phyloP scores from a whole-genome alignment of 768 basidiomycete species.

The Tylopilus felleus region DNA sequence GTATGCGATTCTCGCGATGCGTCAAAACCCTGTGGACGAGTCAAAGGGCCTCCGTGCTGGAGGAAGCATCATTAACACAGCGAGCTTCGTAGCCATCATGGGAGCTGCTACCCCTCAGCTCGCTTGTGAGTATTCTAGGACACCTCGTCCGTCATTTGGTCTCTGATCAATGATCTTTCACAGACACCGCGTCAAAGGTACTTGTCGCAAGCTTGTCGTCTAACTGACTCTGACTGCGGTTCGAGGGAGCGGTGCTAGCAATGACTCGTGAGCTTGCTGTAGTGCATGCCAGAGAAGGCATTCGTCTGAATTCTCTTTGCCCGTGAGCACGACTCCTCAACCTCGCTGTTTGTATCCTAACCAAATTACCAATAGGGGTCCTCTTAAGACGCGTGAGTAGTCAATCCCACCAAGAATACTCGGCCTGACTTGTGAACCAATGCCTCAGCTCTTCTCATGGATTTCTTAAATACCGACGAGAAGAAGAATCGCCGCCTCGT shows the following conservation, averaged over 20 bases:
- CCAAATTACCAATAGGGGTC: constrained; percentile 56
- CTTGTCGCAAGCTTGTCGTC: background rate
- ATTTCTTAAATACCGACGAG: constrained; percentile 95
- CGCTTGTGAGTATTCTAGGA: constrained; percentile 60
- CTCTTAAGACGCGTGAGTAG: constrained; percentile 85
- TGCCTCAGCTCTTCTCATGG: constrained; percentile 86
- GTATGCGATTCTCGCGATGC: constrained; percentile 96
- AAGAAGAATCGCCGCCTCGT: constrained; percentile 89
- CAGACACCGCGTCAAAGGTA: constrained; percentile 94
- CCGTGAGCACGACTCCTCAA: constrained; percentile 57
- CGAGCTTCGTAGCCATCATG: constrained; percentile 92
- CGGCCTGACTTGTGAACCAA: background rate
- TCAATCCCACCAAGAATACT: background rate
- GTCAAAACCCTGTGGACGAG: constrained; percentile 81
- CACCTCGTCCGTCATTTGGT: background rate
- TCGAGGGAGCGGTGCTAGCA: constrained; percentile 90
- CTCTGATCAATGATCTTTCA: constrained; percentile 5
- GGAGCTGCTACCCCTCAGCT: constrained; percentile 98
- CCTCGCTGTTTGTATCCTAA: background rate
- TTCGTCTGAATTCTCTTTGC: constrained; percentile 93
- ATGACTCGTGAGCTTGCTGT: constrained; percentile 98
- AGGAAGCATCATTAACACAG: constrained; percentile 96
- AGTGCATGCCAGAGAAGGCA: constrained; percentile 96
- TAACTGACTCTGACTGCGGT: constrained; percentile 13
- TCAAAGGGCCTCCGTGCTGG: constrained; percentile 75